These are phyloP conservation scores for Phyllosticta citrichinensis DNA, from an alignment of 2,329 filamentous ascomycete genomes.

Conservation along the genomic window DNA sequence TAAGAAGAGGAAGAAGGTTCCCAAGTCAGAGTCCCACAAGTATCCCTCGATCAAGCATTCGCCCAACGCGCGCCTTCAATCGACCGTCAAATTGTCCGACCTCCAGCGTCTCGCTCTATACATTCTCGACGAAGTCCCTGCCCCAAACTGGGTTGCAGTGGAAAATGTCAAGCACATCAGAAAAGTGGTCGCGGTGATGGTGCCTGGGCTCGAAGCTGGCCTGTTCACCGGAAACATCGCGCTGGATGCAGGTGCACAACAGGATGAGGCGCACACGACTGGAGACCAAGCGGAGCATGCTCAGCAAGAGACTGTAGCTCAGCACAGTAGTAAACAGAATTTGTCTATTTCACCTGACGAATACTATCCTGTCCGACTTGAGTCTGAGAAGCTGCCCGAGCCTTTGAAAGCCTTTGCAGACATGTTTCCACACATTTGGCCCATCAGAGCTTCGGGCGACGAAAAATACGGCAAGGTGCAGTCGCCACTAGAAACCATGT, in stretches of 20 bases:
- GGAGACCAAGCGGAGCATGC: not conserved
- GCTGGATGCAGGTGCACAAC: constrained; percentile 12
- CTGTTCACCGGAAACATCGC: constrained; percentile 64
- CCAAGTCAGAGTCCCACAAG: constrained; percentile 33
- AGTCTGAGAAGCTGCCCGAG: constrained; percentile 30
- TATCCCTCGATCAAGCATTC: constrained; percentile 46
- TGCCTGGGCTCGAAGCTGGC: constrained; percentile 79
- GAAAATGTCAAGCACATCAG: constrained; percentile 45
- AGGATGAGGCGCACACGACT: constrained; percentile 1
- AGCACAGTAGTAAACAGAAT: constrained; percentile 14
- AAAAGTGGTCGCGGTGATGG: constrained; percentile 83
- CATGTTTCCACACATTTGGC: constrained; percentile 85
- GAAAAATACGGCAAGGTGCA: constrained; percentile 70
- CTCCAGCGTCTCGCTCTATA: constrained; percentile 51
- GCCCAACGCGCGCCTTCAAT: constrained; percentile 43
- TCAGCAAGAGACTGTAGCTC: constrained; percentile 12
- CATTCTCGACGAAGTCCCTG: constrained; percentile 44
- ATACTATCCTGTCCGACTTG: constrained; percentile 39
- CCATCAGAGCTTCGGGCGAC: constrained; percentile 77
- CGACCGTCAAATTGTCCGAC: constrained; percentile 47
- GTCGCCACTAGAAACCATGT: constrained; percentile 76
- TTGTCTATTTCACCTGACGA: constrained; percentile 36
- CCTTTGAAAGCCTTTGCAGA: constrained; percentile 55
- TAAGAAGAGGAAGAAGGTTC: constrained; percentile 18
- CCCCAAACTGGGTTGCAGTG: constrained; percentile 55